Evolutionary conservation across 331 rosid genomes (phyloP).

Genomic region (Rhamnella rubrinervis): DNA sequence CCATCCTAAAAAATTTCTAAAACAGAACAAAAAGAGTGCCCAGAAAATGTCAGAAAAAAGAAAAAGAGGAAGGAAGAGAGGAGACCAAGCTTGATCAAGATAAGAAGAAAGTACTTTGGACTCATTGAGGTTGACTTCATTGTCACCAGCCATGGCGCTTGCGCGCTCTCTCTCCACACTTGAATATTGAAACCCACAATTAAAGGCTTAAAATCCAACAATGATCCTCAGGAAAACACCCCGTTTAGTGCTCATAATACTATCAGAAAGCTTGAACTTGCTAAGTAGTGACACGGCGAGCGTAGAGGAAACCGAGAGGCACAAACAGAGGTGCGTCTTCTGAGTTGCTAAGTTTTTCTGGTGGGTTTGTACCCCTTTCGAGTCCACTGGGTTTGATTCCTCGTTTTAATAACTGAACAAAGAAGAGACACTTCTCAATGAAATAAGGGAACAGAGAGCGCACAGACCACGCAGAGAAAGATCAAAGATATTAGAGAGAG

Average conservation of each 20-base stretch:
- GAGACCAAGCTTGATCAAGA: background rate
- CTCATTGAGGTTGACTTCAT: constrained; percentile 82
- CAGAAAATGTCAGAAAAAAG: background rate
- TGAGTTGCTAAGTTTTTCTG: background rate
- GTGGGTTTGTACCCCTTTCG: background rate
- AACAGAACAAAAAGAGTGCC: background rate
- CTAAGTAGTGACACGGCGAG: background rate
- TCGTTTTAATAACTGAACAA: constrained; percentile 37
- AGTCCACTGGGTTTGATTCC: constrained; percentile 34
- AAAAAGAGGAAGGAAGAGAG: background rate
- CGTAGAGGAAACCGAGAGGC: background rate
- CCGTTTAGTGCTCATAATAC: constrained; percentile 28
- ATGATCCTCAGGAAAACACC: constrained; percentile 27
- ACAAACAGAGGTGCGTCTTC: background rate
- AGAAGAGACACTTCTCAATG: constrained; percentile 40
- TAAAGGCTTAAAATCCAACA: constrained; percentile 31
- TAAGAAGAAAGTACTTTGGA: constrained; percentile 54
- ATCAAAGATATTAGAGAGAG: constrained; percentile 27
- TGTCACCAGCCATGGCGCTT: constrained; percentile 65
- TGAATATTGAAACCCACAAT: constrained; percentile 14
- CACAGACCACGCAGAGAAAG: constrained; percentile 30
- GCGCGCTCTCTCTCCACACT: background rate
- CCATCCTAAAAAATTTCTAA: background rate
- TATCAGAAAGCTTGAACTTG: background rate
- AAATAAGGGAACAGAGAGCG: constrained; percentile 30